Evolutionary conservation across 805 yeast species (phyloP).

Genomic region (Hanseniaspora vineae): DNA sequence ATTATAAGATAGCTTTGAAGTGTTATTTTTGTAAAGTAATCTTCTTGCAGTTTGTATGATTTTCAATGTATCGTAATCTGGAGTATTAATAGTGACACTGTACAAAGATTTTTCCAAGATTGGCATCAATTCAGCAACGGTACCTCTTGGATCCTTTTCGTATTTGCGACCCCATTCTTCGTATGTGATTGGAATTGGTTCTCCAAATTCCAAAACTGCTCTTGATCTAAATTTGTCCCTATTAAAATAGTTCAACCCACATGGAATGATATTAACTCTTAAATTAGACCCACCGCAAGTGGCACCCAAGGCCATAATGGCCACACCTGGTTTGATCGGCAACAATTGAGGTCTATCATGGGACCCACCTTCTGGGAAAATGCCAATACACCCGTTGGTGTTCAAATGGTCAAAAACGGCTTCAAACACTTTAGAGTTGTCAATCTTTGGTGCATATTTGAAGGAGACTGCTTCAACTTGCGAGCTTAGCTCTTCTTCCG

Average conservation of each 20-base stretch:
- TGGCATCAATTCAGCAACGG: slow-evolving; percentile 60
- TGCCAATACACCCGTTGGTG: slow-evolving; percentile 73
- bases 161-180: slow-evolving; percentile 54
- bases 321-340: slow-evolving; percentile 95
- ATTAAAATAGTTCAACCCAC: slow-evolving; percentile 95
- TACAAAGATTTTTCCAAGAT: slow-evolving; percentile 59
- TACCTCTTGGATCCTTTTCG: slow-evolving; percentile 52
- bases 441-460: slow-evolving; percentile 71
- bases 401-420: slow-evolving; percentile 75
- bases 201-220: slow-evolving; percentile 90
- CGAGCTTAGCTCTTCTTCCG: slow-evolving; percentile 21
- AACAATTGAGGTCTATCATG: slow-evolving; percentile 87
- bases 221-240: slow-evolving; percentile 92
- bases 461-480: slow-evolving; percentile 45
- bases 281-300: slow-evolving; percentile 54
- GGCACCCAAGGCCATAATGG: slow-evolving; percentile 95
- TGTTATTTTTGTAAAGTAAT: slow-evolving; percentile 35
- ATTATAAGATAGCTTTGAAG: slow-evolving; percentile 60
- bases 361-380: slow-evolving; percentile 97
- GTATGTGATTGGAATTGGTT: slow-evolving; percentile 56
- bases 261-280: slow-evolving; percentile 78
- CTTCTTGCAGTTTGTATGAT: slow-evolving; percentile 88
- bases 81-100: slow-evolving; percentile 79
- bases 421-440: slow-evolving; percentile 74
- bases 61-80: slow-evolving; percentile 80